A percentile compares a stretch with the other conserved stretches of the same genome.
phyloP scores from a whole-genome alignment of 768 basidiomycete species.

The Lepiota brunneoincarnata region DNA sequence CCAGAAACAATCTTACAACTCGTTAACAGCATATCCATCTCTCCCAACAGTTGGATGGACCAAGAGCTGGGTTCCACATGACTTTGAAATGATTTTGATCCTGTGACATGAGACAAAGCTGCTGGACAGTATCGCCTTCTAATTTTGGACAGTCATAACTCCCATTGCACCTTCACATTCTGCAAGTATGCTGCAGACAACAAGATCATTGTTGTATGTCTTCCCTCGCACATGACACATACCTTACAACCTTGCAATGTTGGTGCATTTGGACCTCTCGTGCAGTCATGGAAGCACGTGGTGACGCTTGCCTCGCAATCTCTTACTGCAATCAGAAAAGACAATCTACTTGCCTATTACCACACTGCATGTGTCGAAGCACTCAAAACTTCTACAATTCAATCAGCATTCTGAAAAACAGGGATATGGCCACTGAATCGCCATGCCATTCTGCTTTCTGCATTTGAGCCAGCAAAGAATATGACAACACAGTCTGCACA shows the following conservation, averaged over 20 bases:
- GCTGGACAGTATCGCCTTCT: conserved; percentile 24
- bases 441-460: conserved; percentile 15
- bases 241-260: conserved; percentile 34
- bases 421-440: conserved; percentile 26
- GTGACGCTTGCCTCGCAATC: conserved; percentile 14
- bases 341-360: conserved; percentile 26
- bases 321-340: conserved; percentile 21
- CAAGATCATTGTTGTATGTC: conserved; percentile 31
- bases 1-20: neutral
- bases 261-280: conserved; percentile 34
- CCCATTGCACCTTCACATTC: conserved; percentile 32
- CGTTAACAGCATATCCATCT: no score
- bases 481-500: conserved; percentile 23
- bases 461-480: conserved; percentile 23
- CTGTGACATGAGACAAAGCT: conserved; percentile 17
- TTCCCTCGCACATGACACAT: conserved; percentile 36
- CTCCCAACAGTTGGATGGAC: no score
- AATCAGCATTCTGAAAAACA: conserved; percentile 22
- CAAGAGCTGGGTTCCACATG: conserved; percentile 20
- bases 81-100: conserved; percentile 33
- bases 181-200: conserved; percentile 22
- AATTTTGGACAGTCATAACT: conserved; percentile 36
- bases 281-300: conserved; percentile 24
- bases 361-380: conserved; percentile 18
- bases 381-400: conserved; percentile 25